phyloP scores from a whole-genome alignment of 352 stramenopile genomes.

The Phytophthora podocarpi region DNA sequence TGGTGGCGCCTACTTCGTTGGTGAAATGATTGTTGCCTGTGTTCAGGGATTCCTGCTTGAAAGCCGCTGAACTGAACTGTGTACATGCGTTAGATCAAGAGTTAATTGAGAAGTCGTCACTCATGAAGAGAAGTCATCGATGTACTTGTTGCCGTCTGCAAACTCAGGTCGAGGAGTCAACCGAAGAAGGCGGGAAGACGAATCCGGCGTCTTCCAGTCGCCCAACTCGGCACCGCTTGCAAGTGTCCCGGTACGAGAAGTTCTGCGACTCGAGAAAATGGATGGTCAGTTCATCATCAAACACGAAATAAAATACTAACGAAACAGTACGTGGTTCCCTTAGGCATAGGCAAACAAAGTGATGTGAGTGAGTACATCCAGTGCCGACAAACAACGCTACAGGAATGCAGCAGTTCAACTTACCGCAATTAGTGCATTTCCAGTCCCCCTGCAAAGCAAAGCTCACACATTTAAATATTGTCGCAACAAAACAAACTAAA shows the following conservation, averaged over 20 bases:
- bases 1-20: background rate
- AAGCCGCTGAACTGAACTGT: background rate
- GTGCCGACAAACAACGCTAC: background rate
- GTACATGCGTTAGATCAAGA: slow-evolving; percentile 16
- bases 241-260: slow-evolving; percentile 74
- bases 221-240: slow-evolving; percentile 69
- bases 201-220: slow-evolving; percentile 65
- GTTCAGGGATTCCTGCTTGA: background rate
- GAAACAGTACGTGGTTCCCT: slow-evolving; percentile 63
- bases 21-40: background rate
- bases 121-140: background rate
- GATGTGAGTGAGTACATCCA: slow-evolving; percentile 10
- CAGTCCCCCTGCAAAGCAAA: slow-evolving; percentile 61
- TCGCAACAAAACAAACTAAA: slow-evolving; percentile 1
- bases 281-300: slow-evolving; percentile 11
- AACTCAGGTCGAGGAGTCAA: slow-evolving; percentile 20
- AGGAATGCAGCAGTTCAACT: background rate
- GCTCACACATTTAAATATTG: slow-evolving; percentile 21
- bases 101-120: background rate
- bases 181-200: slow-evolving; percentile 39
- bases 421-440: slow-evolving; percentile 81
- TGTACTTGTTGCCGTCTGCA: slow-evolving; percentile 14
- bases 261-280: slow-evolving; percentile 45
- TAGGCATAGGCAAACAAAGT: background rate
- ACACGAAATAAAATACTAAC: background rate